Evolutionary conservation across 306 rosid species (phyloP), one percentile per base, ranked within the genome.

Genomic region (Quercus mongolica): DNA sequence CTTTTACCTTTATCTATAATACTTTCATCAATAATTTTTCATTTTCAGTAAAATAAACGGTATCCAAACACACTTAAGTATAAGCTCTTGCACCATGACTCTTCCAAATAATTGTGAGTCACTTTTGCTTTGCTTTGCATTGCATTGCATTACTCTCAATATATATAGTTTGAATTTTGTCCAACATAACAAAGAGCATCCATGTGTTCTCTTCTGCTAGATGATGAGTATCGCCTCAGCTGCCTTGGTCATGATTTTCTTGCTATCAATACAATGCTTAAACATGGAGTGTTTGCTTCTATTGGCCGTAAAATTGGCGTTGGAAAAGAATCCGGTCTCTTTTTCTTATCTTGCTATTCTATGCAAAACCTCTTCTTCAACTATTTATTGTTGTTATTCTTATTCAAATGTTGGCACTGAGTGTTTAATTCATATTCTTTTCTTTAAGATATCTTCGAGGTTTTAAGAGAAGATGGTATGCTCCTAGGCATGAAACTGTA

Each of bases 211-310:
- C 79, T 81, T 35, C 57, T 63, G 86, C 35, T 79, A 94, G 98
- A 94, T 88, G 98, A 92, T 14, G 94, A 97, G 17, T 94, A 89
- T 74, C 97, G 96, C 58, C 96, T 94, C 23, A 92, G 94, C 15
- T 92, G 89, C 73, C 97, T 94, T 70, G 97, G 98, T 54, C 92
- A 94, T 74, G 98, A 94, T 89, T 94, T 88, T 89, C 98, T 94
- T 68, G 97, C 96, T 69, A 94, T 94, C 59, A 94, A 92, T 81
- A 85, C 46, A 8, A 41, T 2, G 46, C 46, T 94, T 26, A 92
- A 92, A 75, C 91, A 89, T 76, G 94, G 97, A 75, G 97, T 92
- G 21, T 89, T 94, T 81, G 86, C 77, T 30, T 67, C 88, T 6
- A 96, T 92, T 87, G 98, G 98, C 64, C 90, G 97, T 28, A 96